These are phyloP conservation scores for Dispira parvispora DNA, from an alignment of 192 early-diverging fungal genomes.

Conservation along the genomic window DNA sequence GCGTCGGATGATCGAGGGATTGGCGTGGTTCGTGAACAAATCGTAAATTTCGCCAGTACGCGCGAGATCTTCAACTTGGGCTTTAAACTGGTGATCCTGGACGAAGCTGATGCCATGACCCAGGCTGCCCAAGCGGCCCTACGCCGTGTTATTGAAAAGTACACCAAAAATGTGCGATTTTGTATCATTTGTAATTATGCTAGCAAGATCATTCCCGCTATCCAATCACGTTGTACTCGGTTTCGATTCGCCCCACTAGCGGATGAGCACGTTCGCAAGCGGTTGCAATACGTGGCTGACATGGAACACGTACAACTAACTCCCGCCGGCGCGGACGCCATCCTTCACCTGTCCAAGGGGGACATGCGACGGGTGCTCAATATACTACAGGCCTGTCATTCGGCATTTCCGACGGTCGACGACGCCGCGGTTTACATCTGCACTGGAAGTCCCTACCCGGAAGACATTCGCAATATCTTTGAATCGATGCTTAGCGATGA, in stretches of 20 bases:
- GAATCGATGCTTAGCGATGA: slow-evolving; percentile 76
- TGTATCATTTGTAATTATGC: slow-evolving; percentile 99
- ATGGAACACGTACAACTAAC: slow-evolving; percentile 67
- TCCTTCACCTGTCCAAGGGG: slow-evolving; percentile 73
- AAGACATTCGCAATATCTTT: slow-evolving; percentile 60
- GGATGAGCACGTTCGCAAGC: slow-evolving; percentile 52
- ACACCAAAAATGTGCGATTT: slow-evolving; percentile 93
- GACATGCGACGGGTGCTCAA: slow-evolving; percentile 97
- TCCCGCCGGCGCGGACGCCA: slow-evolving; percentile 56
- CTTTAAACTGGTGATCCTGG: slow-evolving; percentile 92
- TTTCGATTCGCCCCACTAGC: slow-evolving; percentile 88
- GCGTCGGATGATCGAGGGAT: slow-evolving; percentile 98
- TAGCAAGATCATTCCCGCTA: slow-evolving; percentile 89
- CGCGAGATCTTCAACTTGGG: slow-evolving; percentile 83
- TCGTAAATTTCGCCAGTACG: slow-evolving; percentile 95
- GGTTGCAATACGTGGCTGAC: slow-evolving; percentile 55
- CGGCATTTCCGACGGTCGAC: slow-evolving; percentile 59
- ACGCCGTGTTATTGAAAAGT: slow-evolving; percentile 94
- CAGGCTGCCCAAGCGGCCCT: slow-evolving; percentile 79
- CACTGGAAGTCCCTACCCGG: slow-evolving; percentile 77
- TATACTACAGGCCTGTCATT: slow-evolving; percentile 84
- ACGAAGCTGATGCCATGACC: slow-evolving; percentile 97
- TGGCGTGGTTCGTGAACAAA: slow-evolving; percentile 93
- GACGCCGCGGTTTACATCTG: slow-evolving; percentile 78
- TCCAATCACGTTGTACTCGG: slow-evolving; percentile 96